Evolutionary conservation across 208 protist species (phyloP).

Genomic region (Leishmania mexicana): DNA sequence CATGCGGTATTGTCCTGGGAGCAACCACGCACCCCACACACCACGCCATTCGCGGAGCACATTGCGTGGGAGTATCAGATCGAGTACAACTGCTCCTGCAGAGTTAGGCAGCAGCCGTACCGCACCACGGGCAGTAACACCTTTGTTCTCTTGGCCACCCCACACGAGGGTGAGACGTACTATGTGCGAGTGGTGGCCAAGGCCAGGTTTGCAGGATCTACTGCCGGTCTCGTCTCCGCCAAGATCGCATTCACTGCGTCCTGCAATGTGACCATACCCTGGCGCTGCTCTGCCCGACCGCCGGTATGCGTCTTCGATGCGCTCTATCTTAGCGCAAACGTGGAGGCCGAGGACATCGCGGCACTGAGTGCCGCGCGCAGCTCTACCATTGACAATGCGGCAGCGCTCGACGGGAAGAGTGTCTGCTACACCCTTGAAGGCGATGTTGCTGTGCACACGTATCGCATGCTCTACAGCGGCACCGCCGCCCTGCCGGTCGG

Average conservation of each 20-base stretch:
- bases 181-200: constrained; percentile 57
- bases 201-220: constrained; percentile 20
- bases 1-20: constrained; percentile 57
- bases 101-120: constrained; percentile 23
- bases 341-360: background rate
- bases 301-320: constrained; percentile 57
- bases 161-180: constrained; percentile 49
- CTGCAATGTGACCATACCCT: constrained; percentile 34
- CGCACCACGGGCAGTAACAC: constrained; percentile 28
- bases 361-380: constrained; percentile 5
- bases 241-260: constrained; percentile 27
- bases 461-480: constrained; percentile 3
- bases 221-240: constrained; percentile 32
- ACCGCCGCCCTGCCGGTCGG: background rate
- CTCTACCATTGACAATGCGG: constrained; percentile 1
- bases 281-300: constrained; percentile 28
- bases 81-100: constrained; percentile 54
- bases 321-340: constrained; percentile 39
- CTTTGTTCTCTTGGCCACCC: constrained; percentile 39
- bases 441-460: constrained; percentile 16
- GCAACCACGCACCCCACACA: constrained; percentile 16
- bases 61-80: constrained; percentile 57
- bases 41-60: constrained; percentile 13
- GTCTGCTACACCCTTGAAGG: constrained; percentile 5
- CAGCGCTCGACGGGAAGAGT: background rate